Conservation (phyloP, 1,139 yeast genomes). For the Meyerozyma carpophila region DNA sequence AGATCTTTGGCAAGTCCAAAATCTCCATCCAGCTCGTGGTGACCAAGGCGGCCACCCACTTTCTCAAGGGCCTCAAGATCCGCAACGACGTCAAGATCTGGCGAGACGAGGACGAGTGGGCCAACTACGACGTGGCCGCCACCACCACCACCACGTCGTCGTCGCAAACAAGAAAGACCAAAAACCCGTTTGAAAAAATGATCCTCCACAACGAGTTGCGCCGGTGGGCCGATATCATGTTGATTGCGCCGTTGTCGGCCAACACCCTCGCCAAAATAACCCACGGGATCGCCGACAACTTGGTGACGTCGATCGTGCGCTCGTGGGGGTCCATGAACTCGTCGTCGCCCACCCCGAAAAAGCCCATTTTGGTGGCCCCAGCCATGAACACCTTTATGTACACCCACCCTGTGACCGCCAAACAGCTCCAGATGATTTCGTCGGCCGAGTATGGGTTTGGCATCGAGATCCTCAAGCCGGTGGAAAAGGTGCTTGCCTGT, state of each 20-base stretch:
- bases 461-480: constrained; percentile 81
- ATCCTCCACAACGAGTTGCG: constrained; percentile 84
- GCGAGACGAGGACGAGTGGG: constrained; percentile 95
- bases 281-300: constrained; percentile 86
- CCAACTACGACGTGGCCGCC: constrained; percentile 41
- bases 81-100: constrained; percentile 83
- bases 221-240: constrained; percentile 91
- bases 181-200: constrained; percentile 36
- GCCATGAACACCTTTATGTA: constrained; percentile 98
- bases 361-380: constrained; percentile 87
- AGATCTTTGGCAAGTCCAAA: constrained; percentile 63
- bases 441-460: constrained; percentile 40
- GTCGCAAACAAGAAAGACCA: constrained; percentile 22
- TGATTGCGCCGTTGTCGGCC: constrained; percentile 91
- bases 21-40: constrained; percentile 82
- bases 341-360: constrained; percentile 23
- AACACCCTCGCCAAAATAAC: constrained; percentile 88
- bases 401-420: constrained; percentile 87
- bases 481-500: constrained; percentile 87
- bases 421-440: constrained; percentile 59
- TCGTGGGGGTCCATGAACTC: constrained; percentile 74
- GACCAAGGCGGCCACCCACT: constrained; percentile 79
- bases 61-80: constrained; percentile 70
- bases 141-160: constrained; percentile 11
- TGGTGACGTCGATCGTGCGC: constrained; percentile 75